A percentile compares a stretch with the other conserved stretches of the same genome.
Conservation (phyloP, 345 rosid species). For the Euphorbia pulcherrima region DNA sequence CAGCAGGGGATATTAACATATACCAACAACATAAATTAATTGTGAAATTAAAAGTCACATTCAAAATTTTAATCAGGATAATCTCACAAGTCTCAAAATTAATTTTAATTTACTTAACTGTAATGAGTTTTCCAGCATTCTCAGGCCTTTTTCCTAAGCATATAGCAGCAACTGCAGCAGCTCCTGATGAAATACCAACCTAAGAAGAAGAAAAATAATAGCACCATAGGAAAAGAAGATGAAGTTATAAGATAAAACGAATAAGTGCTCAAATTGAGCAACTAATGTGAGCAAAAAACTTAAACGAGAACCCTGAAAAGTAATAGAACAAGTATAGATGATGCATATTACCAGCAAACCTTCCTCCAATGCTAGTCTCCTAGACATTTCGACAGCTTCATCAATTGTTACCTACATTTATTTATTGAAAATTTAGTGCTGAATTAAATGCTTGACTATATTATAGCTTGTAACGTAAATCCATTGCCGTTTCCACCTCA, state of each 20-base stretch:
- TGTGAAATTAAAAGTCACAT: background rate
- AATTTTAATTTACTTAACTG: conserved; percentile 40
- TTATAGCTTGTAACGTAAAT: background rate
- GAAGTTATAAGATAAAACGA: conserved; percentile 3
- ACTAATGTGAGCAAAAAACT: background rate
- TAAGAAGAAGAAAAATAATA: conserved; percentile 16
- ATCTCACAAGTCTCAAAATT: background rate
- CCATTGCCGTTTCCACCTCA: background rate
- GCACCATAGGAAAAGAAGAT: background rate
- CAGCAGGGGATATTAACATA: background rate
- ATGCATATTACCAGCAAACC: conserved; percentile 70
- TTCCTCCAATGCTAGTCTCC: conserved; percentile 84
- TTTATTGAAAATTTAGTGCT: background rate
- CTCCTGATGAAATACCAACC: conserved; percentile 98
- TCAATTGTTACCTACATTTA: conserved; percentile 60
- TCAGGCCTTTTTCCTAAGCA: conserved; percentile 76
- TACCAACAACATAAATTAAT: background rate
- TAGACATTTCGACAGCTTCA: conserved; percentile 88
- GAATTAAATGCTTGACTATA: background rate
- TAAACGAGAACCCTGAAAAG: background rate
- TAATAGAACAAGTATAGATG: conserved; percentile 6
- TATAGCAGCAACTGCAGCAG: conserved; percentile 90
- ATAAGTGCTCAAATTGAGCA: background rate
- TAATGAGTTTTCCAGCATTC: conserved; percentile 83
- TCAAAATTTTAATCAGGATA: background rate